Evolutionary conservation across 2,329 filamentous ascomycete genomes (phyloP).

Genomic region (Neonectria faginata): DNA sequence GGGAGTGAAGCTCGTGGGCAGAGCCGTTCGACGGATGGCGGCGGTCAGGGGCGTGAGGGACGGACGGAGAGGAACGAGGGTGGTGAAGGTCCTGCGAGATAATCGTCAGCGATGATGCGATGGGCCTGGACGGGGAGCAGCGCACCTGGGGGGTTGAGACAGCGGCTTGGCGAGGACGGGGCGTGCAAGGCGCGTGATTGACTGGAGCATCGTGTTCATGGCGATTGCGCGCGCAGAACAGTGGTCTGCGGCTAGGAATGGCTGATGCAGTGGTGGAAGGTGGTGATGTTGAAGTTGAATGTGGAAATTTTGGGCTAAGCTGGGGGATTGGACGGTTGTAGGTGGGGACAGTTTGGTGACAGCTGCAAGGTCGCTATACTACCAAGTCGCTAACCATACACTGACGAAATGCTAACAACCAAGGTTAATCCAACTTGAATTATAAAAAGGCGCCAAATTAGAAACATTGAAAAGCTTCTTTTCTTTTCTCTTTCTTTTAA

Average conservation of each 20-base stretch:
- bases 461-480: no score
- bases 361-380: background rate
- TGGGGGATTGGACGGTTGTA: slow-evolving; percentile 35
- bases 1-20: slow-evolving; percentile 49
- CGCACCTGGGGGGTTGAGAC: slow-evolving; percentile 43
- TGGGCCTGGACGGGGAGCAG: background rate
- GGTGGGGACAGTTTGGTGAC: slow-evolving; percentile 25
- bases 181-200: slow-evolving; percentile 48
- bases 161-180: slow-evolving; percentile 44
- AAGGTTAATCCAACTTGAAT: background rate
- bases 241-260: slow-evolving; percentile 33
- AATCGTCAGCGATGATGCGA: slow-evolving; percentile 21
- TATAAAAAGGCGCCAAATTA: background rate
- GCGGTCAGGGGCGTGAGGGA: slow-evolving; percentile 52
- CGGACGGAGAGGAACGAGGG: slow-evolving; percentile 64
- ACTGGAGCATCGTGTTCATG: slow-evolving; percentile 46
- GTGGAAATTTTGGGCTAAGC: slow-evolving; percentile 45
- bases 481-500: no score
- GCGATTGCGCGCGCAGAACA: slow-evolving; percentile 20
- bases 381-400: slow-evolving; percentile 16
- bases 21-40: slow-evolving; percentile 48
- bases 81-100: slow-evolving; percentile 57
- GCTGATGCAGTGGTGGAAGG: slow-evolving; percentile 26
- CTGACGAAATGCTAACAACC: background rate
- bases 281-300: slow-evolving; percentile 38